Evolutionary conservation across 306 rosid genomes (phyloP).

Genomic region (Lablab purpureus): DNA sequence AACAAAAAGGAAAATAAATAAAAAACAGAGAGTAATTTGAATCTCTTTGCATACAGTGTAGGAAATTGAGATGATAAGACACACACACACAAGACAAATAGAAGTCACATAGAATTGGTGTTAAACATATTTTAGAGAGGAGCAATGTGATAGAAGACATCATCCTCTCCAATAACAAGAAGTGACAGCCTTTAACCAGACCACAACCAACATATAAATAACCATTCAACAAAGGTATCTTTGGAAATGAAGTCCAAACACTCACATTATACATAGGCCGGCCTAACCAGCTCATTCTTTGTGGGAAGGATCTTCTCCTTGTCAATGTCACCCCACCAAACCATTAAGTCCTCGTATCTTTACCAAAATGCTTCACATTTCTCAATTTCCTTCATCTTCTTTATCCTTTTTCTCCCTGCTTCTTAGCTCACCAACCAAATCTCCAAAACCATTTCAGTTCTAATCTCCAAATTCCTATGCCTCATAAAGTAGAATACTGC

Average conservation of each 20-base stretch:
- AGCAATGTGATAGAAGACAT: constrained; percentile 26
- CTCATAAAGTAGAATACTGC: background rate
- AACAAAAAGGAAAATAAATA: background rate
- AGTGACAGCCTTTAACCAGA: constrained; percentile 49
- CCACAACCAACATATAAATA: constrained; percentile 38
- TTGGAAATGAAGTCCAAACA: constrained; percentile 43
- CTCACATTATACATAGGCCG: constrained; percentile 52
- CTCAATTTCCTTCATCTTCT: background rate
- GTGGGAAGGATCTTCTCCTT: constrained; percentile 53
- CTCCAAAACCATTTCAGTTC: constrained; percentile 13
- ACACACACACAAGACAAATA: constrained; percentile 23
- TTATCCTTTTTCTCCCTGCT: background rate
- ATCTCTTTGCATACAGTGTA: background rate
- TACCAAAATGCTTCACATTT: background rate
- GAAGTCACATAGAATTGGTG: constrained; percentile 4
- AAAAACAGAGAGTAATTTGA: background rate
- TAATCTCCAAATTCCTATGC: constrained; percentile 43
- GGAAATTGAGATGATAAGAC: background rate
- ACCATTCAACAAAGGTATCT: constrained; percentile 26
- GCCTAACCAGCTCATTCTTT: constrained; percentile 70
- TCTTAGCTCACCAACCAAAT: constrained; percentile 16
- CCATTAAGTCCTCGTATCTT: constrained; percentile 4
- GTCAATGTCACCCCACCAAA: constrained; percentile 55
- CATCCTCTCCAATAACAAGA: constrained; percentile 53
- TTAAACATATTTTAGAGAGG: constrained; percentile 19